Conservation (phyloP, 257 asterid genomes). For the Solanum appendiculatum region DNA sequence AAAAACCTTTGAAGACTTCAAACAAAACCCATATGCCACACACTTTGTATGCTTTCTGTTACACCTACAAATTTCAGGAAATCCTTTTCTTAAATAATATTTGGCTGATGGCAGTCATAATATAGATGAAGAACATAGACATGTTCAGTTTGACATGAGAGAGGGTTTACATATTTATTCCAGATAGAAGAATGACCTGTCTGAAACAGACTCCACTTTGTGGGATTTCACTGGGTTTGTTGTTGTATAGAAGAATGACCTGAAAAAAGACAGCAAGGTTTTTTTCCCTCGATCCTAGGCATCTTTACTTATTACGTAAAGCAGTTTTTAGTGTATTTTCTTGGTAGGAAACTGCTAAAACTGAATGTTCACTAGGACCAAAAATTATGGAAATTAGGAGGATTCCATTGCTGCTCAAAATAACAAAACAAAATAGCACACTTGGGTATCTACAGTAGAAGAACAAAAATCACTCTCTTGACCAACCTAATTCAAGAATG, state of each 20-base stretch:
- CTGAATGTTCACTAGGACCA: background rate
- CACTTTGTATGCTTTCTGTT: too few species aligned
- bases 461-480: background rate
- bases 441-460: background rate
- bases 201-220: background rate
- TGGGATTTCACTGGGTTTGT: background rate
- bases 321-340: background rate
- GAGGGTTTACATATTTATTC: too few species aligned
- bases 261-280: too few species aligned
- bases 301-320: background rate
- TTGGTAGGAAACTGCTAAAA: background rate
- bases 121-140: too few species aligned
- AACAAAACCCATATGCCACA: background rate
- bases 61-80: background rate
- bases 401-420: background rate
- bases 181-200: too few species aligned
- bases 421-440: background rate
- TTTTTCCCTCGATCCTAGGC: too few species aligned
- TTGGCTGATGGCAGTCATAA: too few species aligned
- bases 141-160: too few species aligned
- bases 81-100: background rate
- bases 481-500: conserved; percentile 37
- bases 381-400: background rate
- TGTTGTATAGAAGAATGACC: background rate
- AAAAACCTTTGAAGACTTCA: background rate